phyloP scores from a whole-genome alignment of 73 alveolate species.

The Uronychia binucleata region DNA sequence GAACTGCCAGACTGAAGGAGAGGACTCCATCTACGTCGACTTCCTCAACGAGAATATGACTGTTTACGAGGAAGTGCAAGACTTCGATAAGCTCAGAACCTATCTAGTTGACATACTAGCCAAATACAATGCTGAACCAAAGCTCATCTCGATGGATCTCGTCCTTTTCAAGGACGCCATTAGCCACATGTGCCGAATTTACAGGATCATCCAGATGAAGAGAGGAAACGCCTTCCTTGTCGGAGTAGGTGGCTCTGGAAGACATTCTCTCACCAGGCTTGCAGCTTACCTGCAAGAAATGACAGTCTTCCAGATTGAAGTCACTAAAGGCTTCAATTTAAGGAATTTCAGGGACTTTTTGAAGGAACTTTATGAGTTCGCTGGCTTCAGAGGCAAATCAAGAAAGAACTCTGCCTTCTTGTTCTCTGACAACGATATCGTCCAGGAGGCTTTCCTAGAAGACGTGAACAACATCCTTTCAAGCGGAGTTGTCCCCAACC shows the following conservation, averaged over 20 bases:
- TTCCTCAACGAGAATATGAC: constrained; percentile 92
- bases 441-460: constrained; percentile 95
- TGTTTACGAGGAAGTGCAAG: constrained; percentile 95
- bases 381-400: constrained; percentile 74
- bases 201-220: constrained; percentile 84
- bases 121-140: constrained; percentile 89
- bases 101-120: constrained; percentile 91
- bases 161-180: constrained; percentile 97
- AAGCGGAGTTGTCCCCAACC: constrained; percentile 98
- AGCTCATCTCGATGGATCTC: constrained; percentile 93
- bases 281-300: constrained; percentile 90
- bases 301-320: constrained; percentile 87
- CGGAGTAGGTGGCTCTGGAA: constrained; percentile 97
- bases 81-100: constrained; percentile 80
- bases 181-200: constrained; percentile 54
- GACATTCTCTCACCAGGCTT: constrained; percentile 95
- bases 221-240: constrained; percentile 98
- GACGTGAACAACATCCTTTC: constrained; percentile 98
- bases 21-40: constrained; percentile 94
- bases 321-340: constrained; percentile 84
- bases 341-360: constrained; percentile 90
- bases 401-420: constrained; percentile 44
- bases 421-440: constrained; percentile 92
- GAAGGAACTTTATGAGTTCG: constrained; percentile 81
- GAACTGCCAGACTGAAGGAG: constrained; percentile 68